Evolutionary conservation across 306 rosid genomes (phyloP).

Genomic region (Castanopsis chinensis): DNA sequence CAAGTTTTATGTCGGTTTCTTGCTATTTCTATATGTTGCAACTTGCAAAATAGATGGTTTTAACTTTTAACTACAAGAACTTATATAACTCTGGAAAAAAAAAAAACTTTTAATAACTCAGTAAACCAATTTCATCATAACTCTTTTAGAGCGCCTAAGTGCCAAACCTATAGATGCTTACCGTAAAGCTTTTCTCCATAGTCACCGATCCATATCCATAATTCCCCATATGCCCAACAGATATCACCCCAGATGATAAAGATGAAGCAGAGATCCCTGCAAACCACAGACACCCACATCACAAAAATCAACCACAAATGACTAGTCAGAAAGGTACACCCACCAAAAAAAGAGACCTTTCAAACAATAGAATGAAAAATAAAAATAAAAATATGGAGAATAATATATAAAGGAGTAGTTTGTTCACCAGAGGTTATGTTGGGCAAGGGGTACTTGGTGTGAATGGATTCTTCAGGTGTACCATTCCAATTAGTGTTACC

Average conservation of each 20-base stretch:
- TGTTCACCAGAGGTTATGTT: slow-evolving; percentile 47
- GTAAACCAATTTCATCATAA: not conserved
- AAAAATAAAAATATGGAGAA: not conserved
- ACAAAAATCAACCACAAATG: not conserved
- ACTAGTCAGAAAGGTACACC: not conserved
- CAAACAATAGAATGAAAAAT: no score
- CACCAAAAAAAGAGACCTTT: not conserved
- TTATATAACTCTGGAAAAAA: not conserved
- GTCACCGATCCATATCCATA: slow-evolving; percentile 72
- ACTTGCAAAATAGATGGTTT: slow-evolving; percentile 1
- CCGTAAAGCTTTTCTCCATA: slow-evolving; percentile 86
- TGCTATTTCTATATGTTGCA: slow-evolving; percentile 16
- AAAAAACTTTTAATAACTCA: not conserved
- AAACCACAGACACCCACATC: not conserved
- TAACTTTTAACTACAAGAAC: not conserved
- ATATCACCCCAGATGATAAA: slow-evolving; percentile 51
- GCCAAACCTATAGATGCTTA: slow-evolving; percentile 28
- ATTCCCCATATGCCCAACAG: slow-evolving; percentile 63
- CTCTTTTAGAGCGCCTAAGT: not conserved
- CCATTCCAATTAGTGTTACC: slow-evolving; percentile 36
- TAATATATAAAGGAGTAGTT: not conserved
- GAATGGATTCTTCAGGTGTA: slow-evolving; percentile 32
- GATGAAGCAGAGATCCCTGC: slow-evolving; percentile 56
- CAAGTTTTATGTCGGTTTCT: slow-evolving; percentile 20
- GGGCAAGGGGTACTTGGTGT: slow-evolving; percentile 39